Evolutionary conservation across 2,329 filamentous ascomycete species (phyloP), one percentile per base, ranked within the genome.

Genomic region (Botrytis squamosa): DNA sequence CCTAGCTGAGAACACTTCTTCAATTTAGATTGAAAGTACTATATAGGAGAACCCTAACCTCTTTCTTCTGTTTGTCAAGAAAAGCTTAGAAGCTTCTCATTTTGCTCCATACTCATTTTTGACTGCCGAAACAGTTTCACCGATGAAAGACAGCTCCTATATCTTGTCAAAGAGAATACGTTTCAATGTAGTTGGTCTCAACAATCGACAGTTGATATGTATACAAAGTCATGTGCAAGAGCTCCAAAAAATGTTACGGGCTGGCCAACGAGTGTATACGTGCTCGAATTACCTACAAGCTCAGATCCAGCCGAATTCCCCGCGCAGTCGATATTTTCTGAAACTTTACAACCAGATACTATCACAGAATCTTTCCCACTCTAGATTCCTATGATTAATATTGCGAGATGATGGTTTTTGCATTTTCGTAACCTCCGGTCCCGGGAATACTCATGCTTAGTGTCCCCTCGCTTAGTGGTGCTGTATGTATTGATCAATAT

Each of bases 31-130:
- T 9, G 3, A 38, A 40, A 67, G 22, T 46, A n/a, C 3, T 40
- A 10, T 7, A 4, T 52, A 40, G 0, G 0, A 18, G 25, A 46
- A 9, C 20, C 49, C 4, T 52, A 52, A 67, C 9, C 8, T 55
- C 1, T 14, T 14, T 29, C 14, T 55, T 25, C 9, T 29, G 16
- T 36, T 29, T 22, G 7, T 7, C 22, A 20, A 40, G 9, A 29
- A n/a, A 33, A 12, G 40, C 4, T 40, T 22, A 20, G 3, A 3
- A 20, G 4, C 1, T 29, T 18, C 0, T 3, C 5, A 8, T 40
- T n/a, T 16, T 18, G 22, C 6, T n/a, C 16, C 20, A 8, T n/a
- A 1, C 6, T 18, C 12, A 1, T 10, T 44, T 44, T 33, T 20
- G 12, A 62, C 42, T 29, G 22, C 12, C 20, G 55, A n/a, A 10